Evolutionary conservation across 768 basidiomycete genomes (phyloP), one percentile per base, ranked within the genome.

Genomic region (Candolleomyces aberdarensis): DNA sequence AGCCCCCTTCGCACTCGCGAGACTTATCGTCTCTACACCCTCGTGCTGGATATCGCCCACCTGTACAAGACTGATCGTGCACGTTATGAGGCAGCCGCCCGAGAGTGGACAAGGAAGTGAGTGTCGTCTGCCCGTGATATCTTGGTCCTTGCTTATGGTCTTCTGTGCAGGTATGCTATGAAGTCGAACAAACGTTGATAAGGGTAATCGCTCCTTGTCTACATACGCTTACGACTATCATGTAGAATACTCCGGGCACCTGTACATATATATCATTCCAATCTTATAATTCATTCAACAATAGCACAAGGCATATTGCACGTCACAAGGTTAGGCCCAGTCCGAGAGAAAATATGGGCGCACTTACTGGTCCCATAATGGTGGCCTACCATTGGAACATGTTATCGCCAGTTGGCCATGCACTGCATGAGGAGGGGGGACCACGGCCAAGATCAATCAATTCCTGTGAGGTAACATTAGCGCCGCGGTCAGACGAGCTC

Each of bases 351-450:
- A 51, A 59, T 29, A 46, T 26, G 41, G 19, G 31, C 57, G 26
- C 26, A 81, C 95, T 75, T 71, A 96, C 96, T 61, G 96, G 96
- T 47, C 96, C 96, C 96, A 98, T 98, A 75, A 98, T 98, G 66
- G 96, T 98, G 63, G 96, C 96, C 75, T 98, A 95, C 96, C 96
- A 98, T 74, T 94, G 88, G 83, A 98, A 99, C 88, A 98, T 89
- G 78, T 98, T 96, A 73, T 98, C 96, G 57, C 94, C 94, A 62
- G 91, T 94, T 49, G 97, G 97, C 57, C 97, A 96, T 69, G 97
- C 97, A 70, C 94, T 96, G 89, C 97, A 99, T 60, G 97, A 98
- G 57, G 96, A 95, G 67, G 97, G 97, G 75, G 97, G 97, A 83
- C 98, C 97, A 72, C 96, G 95, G 58, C 96, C 96, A 76, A 99